Base-by-base conservation (phyloP, 2,329 filamentous ascomycete species). In the Aspergillus pseudoglaucus region DNA sequence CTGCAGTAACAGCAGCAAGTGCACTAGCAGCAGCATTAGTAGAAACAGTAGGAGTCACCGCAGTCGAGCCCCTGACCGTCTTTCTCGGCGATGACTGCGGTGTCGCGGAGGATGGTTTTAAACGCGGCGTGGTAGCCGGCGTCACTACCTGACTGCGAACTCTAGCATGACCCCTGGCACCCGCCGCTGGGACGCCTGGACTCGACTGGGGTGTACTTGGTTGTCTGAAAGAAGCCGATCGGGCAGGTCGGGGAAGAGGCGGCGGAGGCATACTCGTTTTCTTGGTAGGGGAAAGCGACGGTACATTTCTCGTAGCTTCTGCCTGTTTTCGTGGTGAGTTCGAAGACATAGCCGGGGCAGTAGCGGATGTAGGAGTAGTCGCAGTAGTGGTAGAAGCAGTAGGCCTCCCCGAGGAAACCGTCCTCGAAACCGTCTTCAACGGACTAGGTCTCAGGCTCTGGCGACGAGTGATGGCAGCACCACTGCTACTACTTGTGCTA, bases 61-160 rank as follows among this genome's bases (percentile, higher is more conserved):
- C 46, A 22, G 48, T 43, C 9, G 58, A 59, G 33, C 33, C 33
- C 41, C 62, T 64, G 14, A 42, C 49, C 9, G 53, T 47, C 52
- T 72, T 73, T 51, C 67, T 70, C 10, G 67, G 67, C 7, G 63
- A 65, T 8, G 63, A 61, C 50, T 70, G 69, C 51, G 71, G 69
- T 1, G 61, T 68, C 15, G 64, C 60, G 44, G 69, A 67, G 17
- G 61, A 59, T 17, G 63, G 52, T 40, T 65, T 64, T 14, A 54
- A 23, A 33, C 56, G 59, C 10, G 48, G 42, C n/a, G 59, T 42
- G 10, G 56, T 54, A 17, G 54, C 56, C 12, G 54, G 43, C 5
- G 52, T 46, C 0, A 63, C 49, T 33, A 67, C 47, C 53, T 70
- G 67, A 39, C 68, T 71, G 14, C 59, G 62, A 48, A 69, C 64